Evolutionary conservation across 1,284 basidiomycete species (phyloP).

Genomic region (Cutaneotrichosporon cyanovorans): DNA sequence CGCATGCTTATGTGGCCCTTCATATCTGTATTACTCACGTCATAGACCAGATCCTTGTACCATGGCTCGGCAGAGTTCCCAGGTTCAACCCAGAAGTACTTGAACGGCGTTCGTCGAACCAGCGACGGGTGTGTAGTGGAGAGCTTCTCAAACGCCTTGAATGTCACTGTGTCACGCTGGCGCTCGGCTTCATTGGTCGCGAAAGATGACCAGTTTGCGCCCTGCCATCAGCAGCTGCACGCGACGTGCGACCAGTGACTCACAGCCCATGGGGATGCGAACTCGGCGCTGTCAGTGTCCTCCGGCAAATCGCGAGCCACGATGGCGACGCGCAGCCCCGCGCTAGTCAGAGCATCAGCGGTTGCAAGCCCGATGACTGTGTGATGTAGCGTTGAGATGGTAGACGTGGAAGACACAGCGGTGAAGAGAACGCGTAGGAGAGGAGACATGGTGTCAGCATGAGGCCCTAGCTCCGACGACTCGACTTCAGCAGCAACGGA

Average conservation of each 20-base stretch:
- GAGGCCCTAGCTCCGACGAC: no score
- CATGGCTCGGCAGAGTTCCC: constrained; percentile 43
- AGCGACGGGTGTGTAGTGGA: constrained; percentile 46
- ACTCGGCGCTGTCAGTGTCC: constrained; percentile 55
- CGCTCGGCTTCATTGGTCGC: constrained; percentile 48
- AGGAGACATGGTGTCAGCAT: no score
- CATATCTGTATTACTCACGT: constrained; percentile 42
- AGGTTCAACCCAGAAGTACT: constrained; percentile 44
- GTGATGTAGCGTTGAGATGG: no score
- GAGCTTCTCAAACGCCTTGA: constrained; percentile 49
- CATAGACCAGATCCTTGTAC: constrained; percentile 53
- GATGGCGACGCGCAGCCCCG: constrained; percentile 53
- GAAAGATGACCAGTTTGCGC: constrained; percentile 62
- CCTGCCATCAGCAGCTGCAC: constrained; percentile 40
- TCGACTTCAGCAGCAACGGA: no score
- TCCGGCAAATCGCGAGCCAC: constrained; percentile 61
- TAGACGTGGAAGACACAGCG: background rate
- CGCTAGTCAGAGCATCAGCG: constrained; percentile 43
- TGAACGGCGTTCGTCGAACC: constrained; percentile 48
- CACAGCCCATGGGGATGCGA: constrained; percentile 65
- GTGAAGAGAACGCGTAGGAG: no score
- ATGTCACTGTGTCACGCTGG: constrained; percentile 34
- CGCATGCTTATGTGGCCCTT: background rate
- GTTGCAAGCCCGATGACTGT: constrained; percentile 49
- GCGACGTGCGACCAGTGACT: constrained; percentile 1